A percentile compares a stretch with the other conserved stretches of the same genome.
These are phyloP conservation scores for Harringtonia lauricola DNA, from an alignment of 2,329 filamentous ascomycete species.

Conservation along the genomic window DNA sequence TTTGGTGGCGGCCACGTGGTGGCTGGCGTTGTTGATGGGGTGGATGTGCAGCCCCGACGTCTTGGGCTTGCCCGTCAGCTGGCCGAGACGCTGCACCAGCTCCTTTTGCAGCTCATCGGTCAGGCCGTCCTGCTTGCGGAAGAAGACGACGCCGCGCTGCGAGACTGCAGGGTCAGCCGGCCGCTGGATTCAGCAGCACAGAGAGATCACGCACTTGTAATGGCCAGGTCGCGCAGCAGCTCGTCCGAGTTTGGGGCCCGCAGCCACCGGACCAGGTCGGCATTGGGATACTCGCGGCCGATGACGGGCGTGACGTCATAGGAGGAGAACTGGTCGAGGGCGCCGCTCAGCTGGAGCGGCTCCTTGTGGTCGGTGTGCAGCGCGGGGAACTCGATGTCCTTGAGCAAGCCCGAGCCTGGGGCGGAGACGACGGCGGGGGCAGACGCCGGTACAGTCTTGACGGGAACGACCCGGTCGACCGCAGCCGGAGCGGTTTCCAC, in stretches of 20 bases:
- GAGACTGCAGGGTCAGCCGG: conserved; percentile 23
- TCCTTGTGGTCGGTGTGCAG: conserved; percentile 4
- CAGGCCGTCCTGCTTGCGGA: conserved; percentile 31
- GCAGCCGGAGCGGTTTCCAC: too few species aligned
- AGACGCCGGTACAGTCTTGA: too few species aligned
- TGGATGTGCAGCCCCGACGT: conserved; percentile 43
- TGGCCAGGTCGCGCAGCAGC: conserved; percentile 47
- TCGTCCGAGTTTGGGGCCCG: conserved; percentile 42
- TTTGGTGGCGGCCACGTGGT: conserved; percentile 1
- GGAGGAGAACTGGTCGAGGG: conserved; percentile 29
- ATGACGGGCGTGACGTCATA: conserved; percentile 43
- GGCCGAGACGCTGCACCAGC: conserved; percentile 10
- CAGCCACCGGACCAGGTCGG: conserved; percentile 43
- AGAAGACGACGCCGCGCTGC: conserved; percentile 36
- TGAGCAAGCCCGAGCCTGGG: too few species aligned
- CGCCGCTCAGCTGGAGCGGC: conserved; percentile 18
- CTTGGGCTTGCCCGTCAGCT: conserved; percentile 22
- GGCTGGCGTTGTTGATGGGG: conserved; percentile 19
- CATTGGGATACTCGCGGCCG: conserved; percentile 39
- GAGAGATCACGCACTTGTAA: conserved; percentile 35
- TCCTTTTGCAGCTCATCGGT: conserved; percentile 8
- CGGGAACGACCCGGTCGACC: too few species aligned
- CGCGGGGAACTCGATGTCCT: too few species aligned
- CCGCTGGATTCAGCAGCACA: not conserved
- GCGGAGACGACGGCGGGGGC: too few species aligned